Evolutionary conservation across 2,329 filamentous ascomycete genomes (phyloP), one percentile per base, ranked within the genome.

Genomic region (Rasamsonia emersonii): DNA sequence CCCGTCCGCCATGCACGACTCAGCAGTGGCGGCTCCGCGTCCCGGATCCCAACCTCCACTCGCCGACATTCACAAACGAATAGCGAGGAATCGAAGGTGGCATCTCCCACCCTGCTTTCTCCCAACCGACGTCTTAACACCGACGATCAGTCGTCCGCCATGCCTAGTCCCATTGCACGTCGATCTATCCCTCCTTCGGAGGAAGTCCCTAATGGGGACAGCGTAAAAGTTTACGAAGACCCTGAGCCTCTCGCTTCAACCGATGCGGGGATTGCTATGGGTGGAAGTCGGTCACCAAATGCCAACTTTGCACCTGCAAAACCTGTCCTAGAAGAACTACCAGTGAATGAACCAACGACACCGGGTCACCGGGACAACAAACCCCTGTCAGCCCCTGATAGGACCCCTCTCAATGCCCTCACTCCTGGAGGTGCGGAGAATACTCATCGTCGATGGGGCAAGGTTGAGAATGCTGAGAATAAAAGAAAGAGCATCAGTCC

Each of bases 221-320:
- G 33, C 9, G 32, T 71, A 3, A 64, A 65, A 32, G 67, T 71
- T 17, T 71, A 70, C 40, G 71, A 74, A 47, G 70, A 73, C 39
- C 68, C 68, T 1, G 65, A 67, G 32, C 60, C 51, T 3, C 50
- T 45, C 25, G 33, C 36, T 11, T 36, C 42, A 14, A 15, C 42
- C 8, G 27, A 42, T 14, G 21, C 37, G 32, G 27, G 18, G 15
- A 19, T 24, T 38, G 17, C 28, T 32, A 2, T 23, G 42, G 11
- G 34, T 40, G 13, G 41, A 37, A 31, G n/a, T 27, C 24, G 16
- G 18, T 28, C 9, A 24, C 21, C 5, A 23, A 18, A 20, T 20
- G 19, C 33, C 37, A n/a, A 31, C 26, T 24, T 37, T 26, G 34
- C 36, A 11, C 28, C 34, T 21, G 20, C 27, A 4, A 29, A 41